Evolutionary conservation across 208 protist genomes (phyloP), one percentile per base, ranked within the genome.

Genomic region (Acanthamoeba divionensis): DNA sequence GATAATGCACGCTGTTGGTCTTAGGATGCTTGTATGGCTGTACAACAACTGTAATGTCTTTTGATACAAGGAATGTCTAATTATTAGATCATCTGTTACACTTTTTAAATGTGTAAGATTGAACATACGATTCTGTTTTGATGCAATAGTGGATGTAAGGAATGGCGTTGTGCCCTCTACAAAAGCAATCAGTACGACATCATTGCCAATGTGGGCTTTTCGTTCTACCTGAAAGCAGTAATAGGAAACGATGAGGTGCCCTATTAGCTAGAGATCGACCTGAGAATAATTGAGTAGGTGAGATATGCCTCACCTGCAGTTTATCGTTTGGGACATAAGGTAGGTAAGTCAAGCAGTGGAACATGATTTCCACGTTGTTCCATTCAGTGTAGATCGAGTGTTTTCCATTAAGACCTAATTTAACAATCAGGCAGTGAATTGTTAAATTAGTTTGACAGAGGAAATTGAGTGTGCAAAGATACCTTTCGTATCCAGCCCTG

Each of bases 401-500:
- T 15, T 54, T 88, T n/a, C 79, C 79, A 10, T 33, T 48, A 48
- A 50, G 31, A 10, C 36, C 7, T 36, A 6, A 60, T 44, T 13
- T 10, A 8, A 85, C 7, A 41, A 41, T 41, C 36, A 5, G 36
- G 36, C n/a, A n/a, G n/a, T n/a, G n/a, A 21, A 41, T 10, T 24
- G 26, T 12, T 21, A 33, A 15, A 8, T 63, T 21, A 47, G 63
- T 21, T 38, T 18, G 9, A 63, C n/a, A 0, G 26, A 4, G 31
- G n/a, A 45, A 13, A n/a, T 26, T 15, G 36, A 5, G 5, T 41
- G 36, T 41, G 2, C 36, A 41, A 41, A 5, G 24, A 41, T 41
- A 86, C 87, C 62, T 52, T 91, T 91, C 29, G 63, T 88, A 52
- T 92, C 91, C n/a, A 92, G 87, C 26, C 85, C 91, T 24, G 63